phyloP scores from a whole-genome alignment of 768 basidiomycete species.

The Boletus reticuloceps region DNA sequence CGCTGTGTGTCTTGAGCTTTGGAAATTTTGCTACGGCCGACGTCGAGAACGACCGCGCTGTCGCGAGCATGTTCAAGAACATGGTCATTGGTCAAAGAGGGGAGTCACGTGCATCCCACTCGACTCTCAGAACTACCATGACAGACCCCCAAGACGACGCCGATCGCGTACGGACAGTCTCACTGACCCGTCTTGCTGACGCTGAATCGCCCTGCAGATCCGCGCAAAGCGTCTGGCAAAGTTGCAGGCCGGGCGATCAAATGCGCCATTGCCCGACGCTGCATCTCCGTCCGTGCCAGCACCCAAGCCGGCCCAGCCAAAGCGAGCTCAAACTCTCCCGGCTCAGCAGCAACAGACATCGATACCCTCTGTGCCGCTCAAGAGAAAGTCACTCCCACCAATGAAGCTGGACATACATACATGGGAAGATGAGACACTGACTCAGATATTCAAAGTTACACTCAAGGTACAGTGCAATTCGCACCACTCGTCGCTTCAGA shows the following conservation, averaged over 20 bases:
- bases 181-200: neutral
- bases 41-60: constrained; percentile 55
- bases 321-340: constrained; percentile 22
- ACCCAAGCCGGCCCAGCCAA: constrained; percentile 37
- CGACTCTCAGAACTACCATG: constrained; percentile 16
- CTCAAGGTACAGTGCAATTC: constrained; percentile 58
- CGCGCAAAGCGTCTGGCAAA: constrained; percentile 90
- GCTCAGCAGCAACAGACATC: constrained; percentile 22
- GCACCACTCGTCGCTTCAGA: neutral
- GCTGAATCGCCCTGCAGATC: constrained; percentile 50
- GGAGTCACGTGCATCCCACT: constrained; percentile 14
- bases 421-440: constrained; percentile 78
- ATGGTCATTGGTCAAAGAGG: constrained; percentile 34
- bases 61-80: constrained; percentile 20
- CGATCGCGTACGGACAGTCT: constrained; percentile 55
- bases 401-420: constrained; percentile 49
- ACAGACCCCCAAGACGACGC: constrained; percentile 70
- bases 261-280: constrained; percentile 32
- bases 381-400: constrained; percentile 45
- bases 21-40: constrained; percentile 56
- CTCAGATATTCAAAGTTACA: constrained; percentile 71
- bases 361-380: constrained; percentile 37
- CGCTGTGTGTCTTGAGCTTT: constrained; percentile 78
- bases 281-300: constrained; percentile 24
- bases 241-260: constrained; percentile 52